These are phyloP conservation scores for Grifola frondosa DNA, from an alignment of 1,284 basidiomycete species.

Conservation along the genomic window DNA sequence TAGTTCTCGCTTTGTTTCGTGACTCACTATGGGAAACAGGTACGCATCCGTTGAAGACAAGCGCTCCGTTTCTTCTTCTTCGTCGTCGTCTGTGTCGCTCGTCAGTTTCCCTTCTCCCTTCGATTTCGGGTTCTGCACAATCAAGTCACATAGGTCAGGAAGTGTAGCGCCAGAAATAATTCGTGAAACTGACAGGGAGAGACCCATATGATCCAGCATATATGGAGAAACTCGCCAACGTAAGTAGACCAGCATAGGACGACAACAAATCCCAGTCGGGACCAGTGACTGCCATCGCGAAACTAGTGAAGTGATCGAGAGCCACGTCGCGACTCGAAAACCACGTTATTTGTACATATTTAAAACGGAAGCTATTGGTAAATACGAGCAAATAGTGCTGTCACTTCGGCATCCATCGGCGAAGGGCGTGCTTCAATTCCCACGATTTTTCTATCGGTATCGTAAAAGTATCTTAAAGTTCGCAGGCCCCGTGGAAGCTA, in stretches of 20 bases:
- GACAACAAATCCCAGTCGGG: constrained; percentile 58
- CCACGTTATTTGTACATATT: constrained; percentile 14
- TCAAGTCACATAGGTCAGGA: constrained; percentile 2
- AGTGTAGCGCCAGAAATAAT: neutral
- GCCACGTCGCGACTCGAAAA: constrained; percentile 9
- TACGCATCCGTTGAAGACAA: constrained; percentile 71
- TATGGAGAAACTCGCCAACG: constrained; percentile 59
- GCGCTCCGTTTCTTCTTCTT: constrained; percentile 51
- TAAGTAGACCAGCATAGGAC: constrained; percentile 66
- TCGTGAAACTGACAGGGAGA: constrained; percentile 51
- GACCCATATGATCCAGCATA: constrained; percentile 68
- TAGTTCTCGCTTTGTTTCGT: too few species aligned
- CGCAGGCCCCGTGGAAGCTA: too few species aligned
- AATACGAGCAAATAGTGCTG: constrained; percentile 11
- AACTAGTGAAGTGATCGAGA: neutral
- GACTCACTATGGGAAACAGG: constrained; percentile 70
- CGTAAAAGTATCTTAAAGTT: too few species aligned
- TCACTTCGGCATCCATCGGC: too few species aligned
- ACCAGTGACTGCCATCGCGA: constrained; percentile 14
- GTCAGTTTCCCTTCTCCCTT: too few species aligned
- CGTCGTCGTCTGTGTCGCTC: constrained; percentile 42
- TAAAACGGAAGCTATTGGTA: constrained; percentile 16
- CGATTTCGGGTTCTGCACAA: too few species aligned
- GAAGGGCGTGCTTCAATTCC: too few species aligned
- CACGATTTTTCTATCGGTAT: too few species aligned